These are phyloP conservation scores for Heracleum sosnowskyi DNA, from an alignment of 129 eudicot species.

Conservation along the genomic window DNA sequence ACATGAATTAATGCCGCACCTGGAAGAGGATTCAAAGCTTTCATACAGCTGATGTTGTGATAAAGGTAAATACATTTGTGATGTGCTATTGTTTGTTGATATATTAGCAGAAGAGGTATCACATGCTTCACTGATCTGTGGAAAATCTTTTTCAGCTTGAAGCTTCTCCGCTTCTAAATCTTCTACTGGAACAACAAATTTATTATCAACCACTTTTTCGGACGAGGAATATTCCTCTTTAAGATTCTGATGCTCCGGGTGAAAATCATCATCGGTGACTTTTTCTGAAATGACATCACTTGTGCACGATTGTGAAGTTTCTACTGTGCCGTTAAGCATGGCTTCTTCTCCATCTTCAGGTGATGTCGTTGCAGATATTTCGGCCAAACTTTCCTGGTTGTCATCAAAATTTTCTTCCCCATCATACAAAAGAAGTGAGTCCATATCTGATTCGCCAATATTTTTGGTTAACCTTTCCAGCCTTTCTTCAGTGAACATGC, in stretches of 20 bases:
- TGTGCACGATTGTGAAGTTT: conserved; percentile 31
- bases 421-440: conserved; percentile 22
- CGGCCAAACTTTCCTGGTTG: conserved; percentile 31
- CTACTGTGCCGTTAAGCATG: conserved; percentile 35
- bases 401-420: conserved; percentile 28
- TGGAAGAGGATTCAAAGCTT: conserved; percentile 82
- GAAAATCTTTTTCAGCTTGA: conserved; percentile 28
- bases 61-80: conserved; percentile 50
- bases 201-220: conserved; percentile 18
- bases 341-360: conserved; percentile 28
- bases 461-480: conserved; percentile 70
- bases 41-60: conserved; percentile 63
- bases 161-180: conserved; percentile 31
- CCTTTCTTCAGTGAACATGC: conserved; percentile 90
- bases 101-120: conserved; percentile 27
- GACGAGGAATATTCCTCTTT: conserved; percentile 15
- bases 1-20: conserved; percentile 34
- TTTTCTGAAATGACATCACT: conserved; percentile 24
- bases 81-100: conserved; percentile 28
- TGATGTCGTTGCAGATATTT: conserved; percentile 22
- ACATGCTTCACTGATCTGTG: conserved; percentile 27
- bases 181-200: conserved; percentile 18
- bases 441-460: conserved; percentile 50
- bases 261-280: conserved; percentile 18
- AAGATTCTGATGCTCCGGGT: conserved; percentile 16